phyloP scores from a whole-genome alignment of 225 moss, liverwort and hornwort genomes.

The Neckera pumila region DNA sequence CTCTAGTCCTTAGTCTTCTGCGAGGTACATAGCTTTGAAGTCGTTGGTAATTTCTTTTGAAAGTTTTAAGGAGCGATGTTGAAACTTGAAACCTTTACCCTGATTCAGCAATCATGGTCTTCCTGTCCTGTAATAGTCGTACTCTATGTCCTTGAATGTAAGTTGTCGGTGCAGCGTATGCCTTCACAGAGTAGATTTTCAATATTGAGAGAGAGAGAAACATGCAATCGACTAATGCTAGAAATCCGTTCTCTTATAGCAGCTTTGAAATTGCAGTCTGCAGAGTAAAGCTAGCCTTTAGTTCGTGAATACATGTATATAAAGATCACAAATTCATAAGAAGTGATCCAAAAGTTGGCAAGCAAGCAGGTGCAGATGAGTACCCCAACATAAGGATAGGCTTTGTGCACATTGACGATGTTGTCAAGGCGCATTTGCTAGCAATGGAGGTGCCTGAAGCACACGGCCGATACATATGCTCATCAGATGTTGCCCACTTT shows the following conservation, averaged over 20 bases:
- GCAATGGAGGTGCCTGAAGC: slow-evolving; percentile 59
- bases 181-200: not conserved
- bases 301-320: not conserved
- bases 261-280: not conserved
- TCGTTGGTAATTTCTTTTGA: not conserved
- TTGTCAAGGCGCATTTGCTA: slow-evolving; percentile 66
- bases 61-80: not conserved
- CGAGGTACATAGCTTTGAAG: slow-evolving; percentile 29
- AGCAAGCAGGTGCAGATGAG: slow-evolving; percentile 37
- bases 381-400: slow-evolving; percentile 66
- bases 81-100: not conserved
- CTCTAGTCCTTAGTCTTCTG: slow-evolving; percentile 37
- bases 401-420: slow-evolving; percentile 93
- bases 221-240: not conserved
- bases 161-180: not conserved
- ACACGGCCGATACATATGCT: slow-evolving; percentile 75
- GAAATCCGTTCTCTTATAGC: not conserved
- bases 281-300: not conserved
- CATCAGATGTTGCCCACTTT: slow-evolving; percentile 61
- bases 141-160: not conserved
- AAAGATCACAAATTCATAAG: not conserved
- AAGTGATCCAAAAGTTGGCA: not conserved
- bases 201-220: not conserved
- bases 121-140: not conserved
- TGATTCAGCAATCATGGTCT: not conserved